Conservation (phyloP, 306 rosid species). For the Mimosa pudica region DNA sequence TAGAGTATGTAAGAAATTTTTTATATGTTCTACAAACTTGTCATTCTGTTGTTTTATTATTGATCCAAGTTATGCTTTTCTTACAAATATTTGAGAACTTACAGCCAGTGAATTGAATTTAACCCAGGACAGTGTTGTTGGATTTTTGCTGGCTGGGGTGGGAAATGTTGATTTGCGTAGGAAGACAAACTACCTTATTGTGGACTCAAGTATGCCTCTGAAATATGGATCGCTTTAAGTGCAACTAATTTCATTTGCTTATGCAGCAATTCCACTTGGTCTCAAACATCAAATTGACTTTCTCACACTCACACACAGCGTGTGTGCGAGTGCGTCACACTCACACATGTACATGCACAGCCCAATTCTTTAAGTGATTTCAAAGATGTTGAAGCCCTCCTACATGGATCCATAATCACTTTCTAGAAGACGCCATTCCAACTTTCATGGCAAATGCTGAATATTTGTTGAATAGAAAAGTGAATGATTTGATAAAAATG, state of each 20-base stretch:
- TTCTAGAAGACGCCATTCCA: not conserved
- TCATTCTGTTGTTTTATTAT: not conserved
- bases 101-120: not conserved
- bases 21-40: not conserved
- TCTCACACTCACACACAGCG: not conserved
- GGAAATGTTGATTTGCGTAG: constrained; percentile 83
- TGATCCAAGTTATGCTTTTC: not conserved
- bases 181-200: constrained; percentile 75
- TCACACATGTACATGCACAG: not conserved
- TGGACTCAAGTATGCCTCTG: constrained; percentile 64
- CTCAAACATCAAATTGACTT: not conserved
- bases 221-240: not conserved
- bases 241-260: not conserved
- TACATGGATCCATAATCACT: not conserved
- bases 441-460: not conserved
- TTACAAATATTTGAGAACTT: not conserved
- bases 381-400: constrained; percentile 1
- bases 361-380: not conserved
- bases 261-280: not conserved
- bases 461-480: not conserved
- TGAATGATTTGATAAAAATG: not conserved
- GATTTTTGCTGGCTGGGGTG: constrained; percentile 80
- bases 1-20: not conserved
- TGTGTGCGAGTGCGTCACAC: not conserved
- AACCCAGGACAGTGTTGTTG: constrained; percentile 65